Percentiles rank a stretch among this genome's conserved stretches.
Evolutionary conservation across 78 protist species (phyloP).

Genomic region (Goniomonas avonlea): DNA sequence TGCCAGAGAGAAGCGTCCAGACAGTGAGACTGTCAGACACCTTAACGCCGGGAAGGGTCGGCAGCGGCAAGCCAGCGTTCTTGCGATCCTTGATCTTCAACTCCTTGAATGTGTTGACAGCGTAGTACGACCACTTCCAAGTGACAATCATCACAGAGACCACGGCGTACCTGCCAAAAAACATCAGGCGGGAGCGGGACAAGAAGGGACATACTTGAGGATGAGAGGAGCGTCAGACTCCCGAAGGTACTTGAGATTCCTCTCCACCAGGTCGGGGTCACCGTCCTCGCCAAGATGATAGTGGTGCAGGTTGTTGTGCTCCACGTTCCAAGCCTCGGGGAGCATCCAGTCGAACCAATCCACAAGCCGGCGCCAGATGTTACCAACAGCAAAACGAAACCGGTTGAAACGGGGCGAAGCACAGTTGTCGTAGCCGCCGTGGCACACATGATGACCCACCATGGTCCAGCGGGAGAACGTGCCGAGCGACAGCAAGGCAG

Average conservation of each 20-base stretch:
- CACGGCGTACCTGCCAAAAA: neutral
- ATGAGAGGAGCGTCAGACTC: neutral
- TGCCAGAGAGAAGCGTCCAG: too few species aligned
- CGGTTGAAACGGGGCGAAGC: neutral
- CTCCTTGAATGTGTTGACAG: constrained; percentile 43
- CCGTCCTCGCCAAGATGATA: constrained; percentile 26
- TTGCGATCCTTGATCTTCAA: neutral
- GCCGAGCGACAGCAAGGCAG: constrained; percentile 23
- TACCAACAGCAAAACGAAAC: constrained; percentile 21
- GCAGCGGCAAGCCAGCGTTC: neutral
- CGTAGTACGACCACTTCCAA: constrained; percentile 53
- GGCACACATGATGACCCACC: constrained; percentile 42
- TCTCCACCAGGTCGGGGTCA: constrained; percentile 25
- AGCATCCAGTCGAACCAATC: constrained; percentile 54
- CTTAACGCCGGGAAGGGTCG: too few species aligned
- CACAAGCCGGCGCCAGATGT: neutral
- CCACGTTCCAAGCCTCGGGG: constrained; percentile 50
- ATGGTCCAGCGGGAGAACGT: constrained; percentile 32
- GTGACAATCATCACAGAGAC: constrained; percentile 10
- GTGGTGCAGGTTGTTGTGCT: constrained; percentile 54
- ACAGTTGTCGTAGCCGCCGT: constrained; percentile 37
- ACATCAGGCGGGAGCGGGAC: neutral
- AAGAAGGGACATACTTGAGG: constrained; percentile 3
- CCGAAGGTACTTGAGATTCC: constrained; percentile 8
- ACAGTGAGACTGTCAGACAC: too few species aligned